Conservation (phyloP, 2,329 filamentous ascomycete species). For the Apiospora malaysiana region DNA sequence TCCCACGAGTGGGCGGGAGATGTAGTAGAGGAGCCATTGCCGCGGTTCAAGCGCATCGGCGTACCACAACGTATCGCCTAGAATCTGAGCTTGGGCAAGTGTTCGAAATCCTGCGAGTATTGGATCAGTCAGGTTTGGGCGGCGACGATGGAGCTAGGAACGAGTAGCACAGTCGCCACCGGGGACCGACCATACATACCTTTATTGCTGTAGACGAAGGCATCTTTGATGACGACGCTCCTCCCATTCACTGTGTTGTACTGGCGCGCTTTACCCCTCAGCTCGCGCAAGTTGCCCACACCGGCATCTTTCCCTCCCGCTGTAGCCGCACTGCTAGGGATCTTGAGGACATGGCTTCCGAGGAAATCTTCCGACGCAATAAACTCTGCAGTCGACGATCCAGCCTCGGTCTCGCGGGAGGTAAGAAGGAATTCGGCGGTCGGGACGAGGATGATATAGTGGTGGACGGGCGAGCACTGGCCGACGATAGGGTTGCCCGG, state of each 20-base stretch:
- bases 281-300: constrained; percentile 76
- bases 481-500: constrained; percentile 76
- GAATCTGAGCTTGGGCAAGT: constrained; percentile 84
- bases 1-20: constrained; percentile 86
- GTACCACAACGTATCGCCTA: constrained; percentile 86
- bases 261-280: constrained; percentile 90
- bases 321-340: constrained; percentile 62
- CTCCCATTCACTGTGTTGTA: constrained; percentile 91
- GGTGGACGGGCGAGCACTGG: constrained; percentile 90
- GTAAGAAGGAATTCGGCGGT: constrained; percentile 90
- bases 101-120: constrained; percentile 69
- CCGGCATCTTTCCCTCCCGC: constrained; percentile 60
- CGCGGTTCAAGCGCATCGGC: constrained; percentile 86
- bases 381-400: constrained; percentile 77
- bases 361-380: constrained; percentile 93
- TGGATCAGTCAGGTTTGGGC: neutral
- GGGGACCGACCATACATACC: constrained; percentile 57
- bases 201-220: constrained; percentile 94
- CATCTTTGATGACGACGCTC: constrained; percentile 93
- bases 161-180: neutral
- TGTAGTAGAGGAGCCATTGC: constrained; percentile 97
- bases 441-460: constrained; percentile 93
- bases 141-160: neutral
- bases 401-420: constrained; percentile 85
- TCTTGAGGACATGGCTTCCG: constrained; percentile 92